Base-by-base conservation (phyloP, 495 filamentous ascomycete genomes). In the Talaromyces adpressus region DNA sequence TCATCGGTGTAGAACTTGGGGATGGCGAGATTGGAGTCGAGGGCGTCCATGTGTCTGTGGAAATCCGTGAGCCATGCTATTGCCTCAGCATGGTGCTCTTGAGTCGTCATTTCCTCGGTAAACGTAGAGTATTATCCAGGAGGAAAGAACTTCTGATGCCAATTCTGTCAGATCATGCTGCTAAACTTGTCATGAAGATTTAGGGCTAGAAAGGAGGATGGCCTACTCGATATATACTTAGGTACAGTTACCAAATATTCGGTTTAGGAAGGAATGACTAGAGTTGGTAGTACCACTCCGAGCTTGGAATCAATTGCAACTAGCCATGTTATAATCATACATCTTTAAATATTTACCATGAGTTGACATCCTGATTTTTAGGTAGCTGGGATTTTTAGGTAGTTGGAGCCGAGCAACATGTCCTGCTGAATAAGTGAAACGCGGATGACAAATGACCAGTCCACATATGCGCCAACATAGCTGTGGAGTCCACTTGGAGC, bases 1-100 rank as follows among this genome's bases (percentile, higher is more conserved):
- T 60, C 58, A 25, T 60, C 58, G 11, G 58, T 22, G 22, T 41
- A 60, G 14, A 60, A 41, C n/a, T 60, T 60, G 18, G 58, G 58
- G 18, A 60, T 30, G 22, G 58, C 58, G 36, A 27, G 22, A 8
- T 41, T 25, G 20, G 58, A 3, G 39, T 60, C 36, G 7, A 60
- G 16, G 16, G 58, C 8, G 36, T 60, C 58, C 58, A n/a, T 16
- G 18, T 49, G 39, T 45, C 36, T 60, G 58, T 60, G 58, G 22
- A 60, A 60, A 29, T 60, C 39, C 16, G 4, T 16, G 18, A 60
- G 34, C 58, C 58, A 60, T 41, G 36, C 18, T 41, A 60, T 60
- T 32, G 58, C 58, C 36, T 60, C 32, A 16, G 18, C 12, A 47
- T 60, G 58, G 11, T 18, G 32, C 36, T 60, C 58, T 60, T 60